Evolutionary conservation across 2,329 filamentous ascomycete genomes (phyloP), one percentile per base, ranked within the genome.

Genomic region (Fusarium brevicatenulatum): DNA sequence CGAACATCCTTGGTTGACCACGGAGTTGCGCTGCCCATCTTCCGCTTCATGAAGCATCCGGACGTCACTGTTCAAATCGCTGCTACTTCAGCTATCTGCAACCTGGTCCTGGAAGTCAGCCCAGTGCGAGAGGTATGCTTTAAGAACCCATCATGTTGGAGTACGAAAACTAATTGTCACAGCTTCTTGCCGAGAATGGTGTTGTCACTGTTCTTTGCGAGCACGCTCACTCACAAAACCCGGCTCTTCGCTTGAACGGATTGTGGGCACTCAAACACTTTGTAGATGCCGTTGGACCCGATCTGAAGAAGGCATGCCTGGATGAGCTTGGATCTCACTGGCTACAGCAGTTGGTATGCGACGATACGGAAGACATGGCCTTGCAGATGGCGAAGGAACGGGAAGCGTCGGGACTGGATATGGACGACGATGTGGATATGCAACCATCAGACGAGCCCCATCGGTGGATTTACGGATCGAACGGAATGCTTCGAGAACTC

Each of bases 231-330:
- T 96, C 93, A 1, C 87, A 89, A 52, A 93, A 95, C 77, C 89
- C 92, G n/a, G 90, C 91, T 52, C 85, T 98, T 59, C 90, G 94
- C 30, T 86, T 97, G 32, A 95, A 96, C 76, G 95, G 95, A 28
- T 83, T 99, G 4, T 99, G 96, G 95, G 94, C 95, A 10, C 84
- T 99, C 65, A 98, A 98, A 80, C 94, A 98, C 82, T 88, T 98
- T 55, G 92, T 97, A 6, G 88, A 93, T 71, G 91, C 90, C 28
- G 90, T 93, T 10, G 88, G 88, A 23, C 90, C 92, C 49, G 88
- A 92, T 18, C 85, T 93, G 73, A 97, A 96, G 82, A 92, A 92
- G 77, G 88, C 89, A 53, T 94, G 94, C 67, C 84, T 98, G 18
- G 91, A 95, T 55, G 91, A 93, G 77, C 86, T 98, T 8, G 91